Evolutionary conservation across 495 filamentous ascomycete species (phyloP).

Genomic region (Penicillium bialowiezense): DNA sequence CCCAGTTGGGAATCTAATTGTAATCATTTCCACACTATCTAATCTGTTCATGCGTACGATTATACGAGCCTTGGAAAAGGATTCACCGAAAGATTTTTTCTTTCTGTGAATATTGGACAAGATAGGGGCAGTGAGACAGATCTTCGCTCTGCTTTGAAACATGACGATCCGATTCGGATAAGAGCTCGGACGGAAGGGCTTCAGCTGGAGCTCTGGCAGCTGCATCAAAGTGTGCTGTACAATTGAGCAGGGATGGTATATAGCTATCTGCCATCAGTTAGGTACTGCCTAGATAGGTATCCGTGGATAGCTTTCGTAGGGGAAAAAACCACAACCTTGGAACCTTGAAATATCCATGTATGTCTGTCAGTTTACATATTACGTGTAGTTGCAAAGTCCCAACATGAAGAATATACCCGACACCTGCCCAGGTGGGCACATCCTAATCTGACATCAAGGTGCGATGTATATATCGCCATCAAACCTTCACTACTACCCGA

Average conservation of each 20-base stretch:
- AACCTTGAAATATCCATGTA: too few species aligned
- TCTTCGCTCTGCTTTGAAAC: slow-evolving; percentile 1
- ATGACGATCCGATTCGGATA: slow-evolving; percentile 10
- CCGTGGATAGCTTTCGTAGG: too few species aligned
- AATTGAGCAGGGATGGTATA: too few species aligned
- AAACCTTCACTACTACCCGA: not conserved
- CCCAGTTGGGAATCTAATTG: not conserved
- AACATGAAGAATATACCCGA: too few species aligned
- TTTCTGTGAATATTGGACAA: not conserved
- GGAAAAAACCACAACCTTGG: too few species aligned
- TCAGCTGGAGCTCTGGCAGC: not conserved
- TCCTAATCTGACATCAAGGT: too few species aligned
- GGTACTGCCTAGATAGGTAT: too few species aligned
- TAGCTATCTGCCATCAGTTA: too few species aligned
- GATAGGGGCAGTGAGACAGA: slow-evolving; percentile 25
- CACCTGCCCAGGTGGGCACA: too few species aligned
- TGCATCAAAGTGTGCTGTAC: not conserved
- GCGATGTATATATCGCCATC: not conserved
- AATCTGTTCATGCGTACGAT: not conserved
- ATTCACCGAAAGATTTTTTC: not conserved
- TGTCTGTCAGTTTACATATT: too few species aligned
- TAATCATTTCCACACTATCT: not conserved
- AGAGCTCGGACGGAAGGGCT: not conserved
- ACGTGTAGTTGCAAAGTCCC: too few species aligned
- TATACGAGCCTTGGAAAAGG: not conserved